phyloP scores from a whole-genome alignment of 1,284 basidiomycete genomes.

The Ustilago esculenta region DNA sequence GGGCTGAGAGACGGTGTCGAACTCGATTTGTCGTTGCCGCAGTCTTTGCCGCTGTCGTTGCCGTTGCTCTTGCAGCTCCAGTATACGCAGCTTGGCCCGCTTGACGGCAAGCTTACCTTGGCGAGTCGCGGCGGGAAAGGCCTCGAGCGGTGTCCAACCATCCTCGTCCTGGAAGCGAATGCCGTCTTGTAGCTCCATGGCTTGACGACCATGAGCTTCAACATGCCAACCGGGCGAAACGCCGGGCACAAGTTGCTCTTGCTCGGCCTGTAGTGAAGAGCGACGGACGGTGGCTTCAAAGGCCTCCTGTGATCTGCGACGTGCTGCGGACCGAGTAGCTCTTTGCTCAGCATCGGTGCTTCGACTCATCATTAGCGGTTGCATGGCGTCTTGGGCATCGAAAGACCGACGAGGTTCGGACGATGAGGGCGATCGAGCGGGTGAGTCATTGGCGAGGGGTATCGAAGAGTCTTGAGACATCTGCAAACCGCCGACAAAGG shows the following conservation, averaged over 20 bases:
- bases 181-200: constrained; percentile 48
- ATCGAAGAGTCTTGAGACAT: constrained; percentile 41
- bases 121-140: constrained; percentile 37
- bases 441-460: neutral
- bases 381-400: constrained; percentile 29
- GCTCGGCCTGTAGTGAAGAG: constrained; percentile 2
- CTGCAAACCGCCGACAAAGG: constrained; percentile 52
- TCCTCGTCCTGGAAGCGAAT: constrained; percentile 41
- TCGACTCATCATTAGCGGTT: constrained; percentile 50
- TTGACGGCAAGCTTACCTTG: constrained; percentile 33
- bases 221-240: constrained; percentile 58
- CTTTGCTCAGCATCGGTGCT: constrained; percentile 20
- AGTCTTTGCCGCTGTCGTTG: neutral
- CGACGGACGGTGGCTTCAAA: constrained; percentile 9
- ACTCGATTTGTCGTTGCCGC: neutral
- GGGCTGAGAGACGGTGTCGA: neutral
- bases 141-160: constrained; percentile 51
- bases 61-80: constrained; percentile 1
- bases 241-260: constrained; percentile 33
- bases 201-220: constrained; percentile 42
- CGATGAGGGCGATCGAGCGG: neutral
- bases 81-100: constrained; percentile 25
- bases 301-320: constrained; percentile 20
- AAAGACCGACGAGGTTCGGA: constrained; percentile 10
- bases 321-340: constrained; percentile 20